Evolutionary conservation across 345 rosid genomes (phyloP).

Genomic region (Lumnitzera racemosa): DNA sequence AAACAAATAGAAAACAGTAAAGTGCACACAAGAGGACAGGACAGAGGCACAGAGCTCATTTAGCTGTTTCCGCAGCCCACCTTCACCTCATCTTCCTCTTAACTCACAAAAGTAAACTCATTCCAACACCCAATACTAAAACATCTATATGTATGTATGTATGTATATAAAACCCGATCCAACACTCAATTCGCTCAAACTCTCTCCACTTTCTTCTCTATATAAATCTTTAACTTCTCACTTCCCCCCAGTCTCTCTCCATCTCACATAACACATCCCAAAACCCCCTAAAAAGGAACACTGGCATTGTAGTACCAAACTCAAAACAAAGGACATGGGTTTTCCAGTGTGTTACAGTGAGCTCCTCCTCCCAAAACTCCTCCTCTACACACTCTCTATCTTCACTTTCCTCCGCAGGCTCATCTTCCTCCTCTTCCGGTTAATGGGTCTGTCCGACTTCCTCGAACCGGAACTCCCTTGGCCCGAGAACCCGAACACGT

Average conservation of each 20-base stretch:
- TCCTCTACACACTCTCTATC: constrained; percentile 17
- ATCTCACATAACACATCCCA: not conserved
- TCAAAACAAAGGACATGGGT: constrained; percentile 3
- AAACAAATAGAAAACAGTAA: too few species aligned
- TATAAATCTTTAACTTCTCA: too few species aligned
- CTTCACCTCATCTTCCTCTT: too few species aligned
- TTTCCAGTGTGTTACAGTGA: constrained; percentile 21
- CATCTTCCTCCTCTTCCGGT: constrained; percentile 15
- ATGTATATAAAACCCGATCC: constrained; percentile 3
- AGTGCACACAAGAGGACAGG: too few species aligned
- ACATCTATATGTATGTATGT: not conserved
- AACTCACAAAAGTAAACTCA: too few species aligned
- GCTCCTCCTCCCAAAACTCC: constrained; percentile 21
- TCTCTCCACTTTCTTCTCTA: not conserved
- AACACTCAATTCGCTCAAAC: not conserved
- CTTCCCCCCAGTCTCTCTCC: not conserved
- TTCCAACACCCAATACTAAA: too few species aligned
- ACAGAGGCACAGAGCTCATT: too few species aligned
- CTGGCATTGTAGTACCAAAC: too few species aligned
- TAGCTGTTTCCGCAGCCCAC: too few species aligned
- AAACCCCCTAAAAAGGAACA: not conserved
- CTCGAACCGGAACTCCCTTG: constrained; percentile 10
- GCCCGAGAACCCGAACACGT: not conserved
- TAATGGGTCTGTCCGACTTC: constrained; percentile 16
- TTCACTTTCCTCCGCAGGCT: constrained; percentile 15